Conservation (phyloP, 805 yeast species). For the Kuraishia piskuri region DNA sequence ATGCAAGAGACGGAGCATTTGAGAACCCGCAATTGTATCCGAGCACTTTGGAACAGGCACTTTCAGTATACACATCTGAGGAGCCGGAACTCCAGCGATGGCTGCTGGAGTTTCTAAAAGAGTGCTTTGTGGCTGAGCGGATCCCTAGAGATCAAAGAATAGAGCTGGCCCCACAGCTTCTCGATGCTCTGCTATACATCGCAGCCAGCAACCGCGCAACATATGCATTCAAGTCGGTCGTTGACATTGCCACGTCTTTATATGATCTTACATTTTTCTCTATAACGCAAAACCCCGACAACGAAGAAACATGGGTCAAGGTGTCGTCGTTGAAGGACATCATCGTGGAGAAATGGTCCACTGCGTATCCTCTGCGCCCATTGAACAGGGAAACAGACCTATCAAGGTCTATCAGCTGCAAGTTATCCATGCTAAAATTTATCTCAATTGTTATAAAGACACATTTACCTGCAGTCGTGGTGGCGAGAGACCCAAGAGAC, state of each 20-base stretch:
- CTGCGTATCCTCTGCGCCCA: slow-evolving; percentile 43
- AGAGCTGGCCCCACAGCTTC: background rate
- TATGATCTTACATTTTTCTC: slow-evolving; percentile 36
- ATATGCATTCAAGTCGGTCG: background rate
- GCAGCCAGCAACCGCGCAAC: background rate
- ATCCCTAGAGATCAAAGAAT: background rate
- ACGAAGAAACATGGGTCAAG: slow-evolving; percentile 41
- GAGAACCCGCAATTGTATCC: slow-evolving; percentile 7
- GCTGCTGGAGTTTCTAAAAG: slow-evolving; percentile 3
- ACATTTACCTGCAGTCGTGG: slow-evolving; percentile 35
- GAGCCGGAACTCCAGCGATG: background rate
- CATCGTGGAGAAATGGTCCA: slow-evolving; percentile 54
- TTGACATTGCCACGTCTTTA: slow-evolving; percentile 10
- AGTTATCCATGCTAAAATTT: slow-evolving; percentile 66
- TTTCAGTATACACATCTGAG: background rate
- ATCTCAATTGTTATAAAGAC: slow-evolving; percentile 49
- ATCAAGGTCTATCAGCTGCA: slow-evolving; percentile 45
- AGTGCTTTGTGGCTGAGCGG: background rate
- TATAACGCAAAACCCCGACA: slow-evolving; percentile 37
- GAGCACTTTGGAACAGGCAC: slow-evolving; percentile 4
- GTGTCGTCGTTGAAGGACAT: slow-evolving; percentile 46
- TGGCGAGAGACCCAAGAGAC: slow-evolving; percentile 22
- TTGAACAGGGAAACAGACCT: slow-evolving; percentile 41
- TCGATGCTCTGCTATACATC: slow-evolving; percentile 1
- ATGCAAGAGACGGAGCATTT: slow-evolving; percentile 8